Evolutionary conservation across 148 eudicot species (phyloP), one percentile per base, ranked within the genome.

Genomic region (Rhododendron molle): DNA sequence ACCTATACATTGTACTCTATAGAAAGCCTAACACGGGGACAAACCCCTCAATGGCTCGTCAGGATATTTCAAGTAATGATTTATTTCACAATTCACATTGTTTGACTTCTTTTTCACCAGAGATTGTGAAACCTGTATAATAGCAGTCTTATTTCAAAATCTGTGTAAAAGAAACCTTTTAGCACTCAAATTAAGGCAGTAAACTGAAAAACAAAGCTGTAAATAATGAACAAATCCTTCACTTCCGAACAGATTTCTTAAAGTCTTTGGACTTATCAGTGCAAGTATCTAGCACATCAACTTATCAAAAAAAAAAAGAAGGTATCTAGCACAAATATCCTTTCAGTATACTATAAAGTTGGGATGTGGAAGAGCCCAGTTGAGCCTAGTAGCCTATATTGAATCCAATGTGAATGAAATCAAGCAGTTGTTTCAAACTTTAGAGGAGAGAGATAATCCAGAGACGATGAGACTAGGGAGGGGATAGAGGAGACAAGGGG

Each of bases 1-100:
- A 62, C 71, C 71, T 9, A 5, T 20, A 2, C 2, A 62, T 62
- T 62, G 71, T 62, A 62, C 71, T 80, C 65, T 2, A 28, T 20
- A 69, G 78, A 16, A 71, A 23, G 79, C 69, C 60, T 49, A 16
- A 83, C 5, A 49, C 1, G 85, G 85, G 85, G 32, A 83, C 80
- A 72, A 83, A 83, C 80, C 85, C 85, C 78, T 67, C 65, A 83
- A 49, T 73, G 85, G 85, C 47, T 28, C 21, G 9, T 13, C 16
- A 83, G 11, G 28, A 26, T 8, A 71, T 47, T 1, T 49, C 14
- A 71, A 83, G 1, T 40, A 71, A 83, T 60, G 9, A 40, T 28
- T 6, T 3, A 71, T 69, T 72, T 30, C 78, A 71, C 34, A n/a
- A 54, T 54, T 16, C 60, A 54, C 23, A 54, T 73, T 46, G 7